Evolutionary conservation across 2,329 filamentous ascomycete species (phyloP).

Genomic region (Fusarium devonianum): DNA sequence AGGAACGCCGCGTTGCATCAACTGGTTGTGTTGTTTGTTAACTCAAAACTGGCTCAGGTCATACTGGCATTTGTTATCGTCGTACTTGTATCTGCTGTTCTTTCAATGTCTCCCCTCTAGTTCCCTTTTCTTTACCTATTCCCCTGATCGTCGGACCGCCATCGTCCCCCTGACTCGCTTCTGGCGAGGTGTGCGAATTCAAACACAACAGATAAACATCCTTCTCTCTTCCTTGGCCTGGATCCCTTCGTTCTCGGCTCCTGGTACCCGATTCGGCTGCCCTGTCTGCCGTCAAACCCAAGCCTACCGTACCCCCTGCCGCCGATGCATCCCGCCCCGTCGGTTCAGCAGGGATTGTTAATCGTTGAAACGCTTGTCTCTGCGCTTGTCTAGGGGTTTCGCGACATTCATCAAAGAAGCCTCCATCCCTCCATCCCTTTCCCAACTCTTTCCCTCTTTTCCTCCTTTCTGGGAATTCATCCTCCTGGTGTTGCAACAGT

Average conservation of each 20-base stretch:
- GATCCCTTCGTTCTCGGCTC: conserved; percentile 13
- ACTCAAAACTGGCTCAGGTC: background rate
- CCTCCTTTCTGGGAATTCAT: conserved; percentile 4
- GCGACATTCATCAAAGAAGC: conserved; percentile 6
- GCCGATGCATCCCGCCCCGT: conserved; percentile 12
- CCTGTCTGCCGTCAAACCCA: conserved; percentile 21
- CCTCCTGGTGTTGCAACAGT: conserved; percentile 7
- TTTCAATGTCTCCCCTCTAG: conserved; percentile 13
- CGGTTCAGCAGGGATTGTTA: conserved; percentile 34
- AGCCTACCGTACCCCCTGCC: conserved; percentile 18
- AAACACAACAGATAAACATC: conserved; percentile 8
- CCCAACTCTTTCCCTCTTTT: conserved; percentile 19
- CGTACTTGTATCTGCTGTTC: conserved; percentile 6
- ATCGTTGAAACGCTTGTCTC: conserved; percentile 27
- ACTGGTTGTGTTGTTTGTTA: conserved; percentile 14
- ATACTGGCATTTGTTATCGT: background rate
- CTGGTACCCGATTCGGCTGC: conserved; percentile 23
- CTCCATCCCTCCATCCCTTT: background rate
- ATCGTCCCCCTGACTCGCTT: conserved; percentile 23
- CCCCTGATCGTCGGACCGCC: conserved; percentile 25
- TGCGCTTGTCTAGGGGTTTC: conserved; percentile 1
- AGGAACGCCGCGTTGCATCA: conserved; percentile 23
- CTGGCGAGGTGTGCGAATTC: conserved; percentile 3
- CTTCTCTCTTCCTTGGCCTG: conserved; percentile 7
- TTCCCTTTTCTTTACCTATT: conserved; percentile 7